Percentiles rank a stretch among this genome's conserved stretches.
These are phyloP conservation scores for Corchorus capsularis DNA, from an alignment of 345 rosid genomes.

Conservation along the genomic window DNA sequence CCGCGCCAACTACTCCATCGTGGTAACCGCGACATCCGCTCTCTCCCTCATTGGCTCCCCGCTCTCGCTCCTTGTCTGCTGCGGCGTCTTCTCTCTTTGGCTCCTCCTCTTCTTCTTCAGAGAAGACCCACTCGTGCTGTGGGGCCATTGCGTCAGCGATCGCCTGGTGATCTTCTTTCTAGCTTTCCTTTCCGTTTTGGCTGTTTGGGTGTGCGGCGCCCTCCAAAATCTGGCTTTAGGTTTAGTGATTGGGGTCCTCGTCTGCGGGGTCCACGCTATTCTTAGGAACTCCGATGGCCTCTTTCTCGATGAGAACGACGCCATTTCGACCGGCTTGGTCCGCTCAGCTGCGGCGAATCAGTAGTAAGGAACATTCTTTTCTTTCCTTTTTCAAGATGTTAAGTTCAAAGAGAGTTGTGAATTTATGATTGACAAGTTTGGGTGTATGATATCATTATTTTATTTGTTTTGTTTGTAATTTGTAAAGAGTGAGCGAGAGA, in stretches of 20 bases:
- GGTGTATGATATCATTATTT: background rate
- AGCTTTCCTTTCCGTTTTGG: conserved; percentile 30
- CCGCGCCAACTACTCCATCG: conserved; percentile 44
- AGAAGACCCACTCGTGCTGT: conserved; percentile 44
- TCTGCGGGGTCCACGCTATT: conserved; percentile 39
- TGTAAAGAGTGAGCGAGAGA: background rate
- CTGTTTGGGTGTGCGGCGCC: conserved; percentile 37
- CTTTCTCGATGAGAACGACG: conserved; percentile 33
- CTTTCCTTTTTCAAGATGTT: background rate
- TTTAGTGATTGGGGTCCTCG: conserved; percentile 24
- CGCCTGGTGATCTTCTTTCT: conserved; percentile 31
- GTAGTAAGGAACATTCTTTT: background rate
- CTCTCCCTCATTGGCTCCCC: conserved; percentile 38
- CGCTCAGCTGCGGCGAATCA: conserved; percentile 13
- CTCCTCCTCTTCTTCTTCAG: conserved; percentile 39
- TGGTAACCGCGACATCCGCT: conserved; percentile 28
- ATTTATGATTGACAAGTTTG: background rate
- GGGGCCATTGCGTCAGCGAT: conserved; percentile 36
- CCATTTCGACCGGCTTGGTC: conserved; percentile 29
- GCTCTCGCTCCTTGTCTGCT: conserved; percentile 31
- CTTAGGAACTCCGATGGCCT: conserved; percentile 38
- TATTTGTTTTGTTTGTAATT: background rate
- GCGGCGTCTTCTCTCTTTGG: conserved; percentile 36
- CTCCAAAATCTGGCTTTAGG: conserved; percentile 33
- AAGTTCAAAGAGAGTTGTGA: background rate